These are phyloP conservation scores for Penicillium chermesinum DNA, from an alignment of 495 filamentous ascomycete genomes.

Conservation along the genomic window DNA sequence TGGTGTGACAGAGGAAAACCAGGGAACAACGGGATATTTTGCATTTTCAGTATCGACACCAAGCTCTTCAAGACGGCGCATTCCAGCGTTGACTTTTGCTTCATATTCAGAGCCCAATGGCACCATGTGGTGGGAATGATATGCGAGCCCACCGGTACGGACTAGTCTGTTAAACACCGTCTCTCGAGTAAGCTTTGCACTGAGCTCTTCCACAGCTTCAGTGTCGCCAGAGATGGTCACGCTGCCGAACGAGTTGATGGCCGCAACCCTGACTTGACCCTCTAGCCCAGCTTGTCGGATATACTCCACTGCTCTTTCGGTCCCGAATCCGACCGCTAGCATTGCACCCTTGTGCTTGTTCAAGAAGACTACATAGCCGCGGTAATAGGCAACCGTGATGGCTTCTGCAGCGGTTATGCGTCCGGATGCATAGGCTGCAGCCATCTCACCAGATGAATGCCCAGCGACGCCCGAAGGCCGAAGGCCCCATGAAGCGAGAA, in stretches of 20 bases:
- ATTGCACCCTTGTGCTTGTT: constrained; percentile 6
- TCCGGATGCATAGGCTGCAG: constrained; percentile 6
- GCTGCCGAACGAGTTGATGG: constrained; percentile 37
- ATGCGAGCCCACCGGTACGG: constrained; percentile 42
- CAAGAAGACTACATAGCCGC: neutral
- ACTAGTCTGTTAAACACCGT: constrained; percentile 41
- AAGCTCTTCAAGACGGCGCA: constrained; percentile 20
- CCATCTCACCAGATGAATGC: constrained; percentile 9
- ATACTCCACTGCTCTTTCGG: constrained; percentile 14
- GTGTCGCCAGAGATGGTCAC: constrained; percentile 28
- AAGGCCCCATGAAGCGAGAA: constrained; percentile 12
- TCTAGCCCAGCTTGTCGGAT: constrained; percentile 5
- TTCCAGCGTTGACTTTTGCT: constrained; percentile 42
- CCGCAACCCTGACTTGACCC: constrained; percentile 31
- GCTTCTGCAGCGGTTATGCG: neutral
- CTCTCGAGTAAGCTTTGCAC: neutral
- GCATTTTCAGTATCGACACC: neutral
- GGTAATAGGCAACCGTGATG: constrained; percentile 3
- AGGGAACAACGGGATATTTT: too few relatives aligned
- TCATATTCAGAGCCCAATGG: constrained; percentile 36
- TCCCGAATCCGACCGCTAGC: constrained; percentile 28
- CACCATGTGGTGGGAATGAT: constrained; percentile 29
- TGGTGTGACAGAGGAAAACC: too few relatives aligned
- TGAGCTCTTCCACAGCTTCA: neutral
- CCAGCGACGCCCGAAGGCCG: neutral